A percentile compares a stretch with the other conserved stretches of the same genome.
Evolutionary conservation across 805 yeast genomes (phyloP).

Genomic region (Candida montana): DNA sequence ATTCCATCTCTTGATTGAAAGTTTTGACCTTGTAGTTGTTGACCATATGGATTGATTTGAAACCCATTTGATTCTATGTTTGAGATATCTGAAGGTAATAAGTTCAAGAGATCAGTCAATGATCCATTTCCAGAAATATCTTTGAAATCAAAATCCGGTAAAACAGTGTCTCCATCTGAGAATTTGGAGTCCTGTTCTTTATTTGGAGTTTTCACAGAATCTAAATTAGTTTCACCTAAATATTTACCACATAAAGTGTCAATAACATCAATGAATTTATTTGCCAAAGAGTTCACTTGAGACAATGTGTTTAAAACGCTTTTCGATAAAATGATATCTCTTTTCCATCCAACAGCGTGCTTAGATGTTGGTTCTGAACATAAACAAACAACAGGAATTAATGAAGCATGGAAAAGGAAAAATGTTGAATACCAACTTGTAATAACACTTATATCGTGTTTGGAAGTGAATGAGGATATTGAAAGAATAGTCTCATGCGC

Average conservation of each 20-base stretch:
- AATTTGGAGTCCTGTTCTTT: not conserved
- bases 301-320: slow-evolving; percentile 33
- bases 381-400: slow-evolving; percentile 51
- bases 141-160: slow-evolving; percentile 24
- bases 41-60: not conserved
- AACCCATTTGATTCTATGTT: slow-evolving; percentile 11
- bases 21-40: not conserved
- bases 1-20: not conserved
- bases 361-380: slow-evolving; percentile 46
- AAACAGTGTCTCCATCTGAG: slow-evolving; percentile 8
- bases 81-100: slow-evolving; percentile 23
- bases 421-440: slow-evolving; percentile 62
- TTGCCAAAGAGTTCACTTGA: slow-evolving; percentile 40
- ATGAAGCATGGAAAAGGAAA: slow-evolving; percentile 56
- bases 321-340: slow-evolving; percentile 39
- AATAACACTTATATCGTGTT: slow-evolving; percentile 37
- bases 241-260: slow-evolving; percentile 35
- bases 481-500: slow-evolving; percentile 50
- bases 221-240: slow-evolving; percentile 16
- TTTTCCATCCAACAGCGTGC: slow-evolving; percentile 39
- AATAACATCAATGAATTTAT: slow-evolving; percentile 39
- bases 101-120: slow-evolving; percentile 19
- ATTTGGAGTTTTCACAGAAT: slow-evolving; percentile 2
- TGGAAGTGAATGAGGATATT: slow-evolving; percentile 35
- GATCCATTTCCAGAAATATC: slow-evolving; percentile 18